A percentile compares a stretch with the other conserved stretches of the same genome.
Conservation (phyloP, 352 stramenopile species). For the Phytophthora pistaciae region DNA sequence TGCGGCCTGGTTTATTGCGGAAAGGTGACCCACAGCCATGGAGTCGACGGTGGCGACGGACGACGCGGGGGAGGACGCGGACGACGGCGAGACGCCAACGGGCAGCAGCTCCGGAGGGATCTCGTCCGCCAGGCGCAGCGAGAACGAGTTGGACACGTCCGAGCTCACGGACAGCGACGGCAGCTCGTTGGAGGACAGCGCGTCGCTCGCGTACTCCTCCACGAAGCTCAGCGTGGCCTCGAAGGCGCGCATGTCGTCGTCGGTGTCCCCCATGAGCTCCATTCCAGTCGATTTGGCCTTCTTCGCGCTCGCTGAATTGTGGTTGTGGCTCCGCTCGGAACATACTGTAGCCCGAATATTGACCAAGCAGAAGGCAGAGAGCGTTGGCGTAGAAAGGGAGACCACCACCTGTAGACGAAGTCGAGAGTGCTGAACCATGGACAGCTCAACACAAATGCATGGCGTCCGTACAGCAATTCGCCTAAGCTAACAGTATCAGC, state of each 20-base stretch:
- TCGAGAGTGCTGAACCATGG: background rate
- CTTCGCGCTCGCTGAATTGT: conserved; percentile 16
- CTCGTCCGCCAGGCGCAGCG: conserved; percentile 14
- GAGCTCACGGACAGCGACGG: conserved; percentile 23
- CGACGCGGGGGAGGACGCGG: conserved; percentile 3
- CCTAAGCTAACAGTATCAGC: too few species aligned
- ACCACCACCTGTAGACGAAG: background rate
- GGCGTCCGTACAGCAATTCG: too few species aligned
- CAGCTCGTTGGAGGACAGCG: conserved; percentile 12
- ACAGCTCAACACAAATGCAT: too few species aligned
- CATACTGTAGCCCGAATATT: conserved; percentile 5
- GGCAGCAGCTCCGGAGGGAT: background rate
- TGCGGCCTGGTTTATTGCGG: background rate
- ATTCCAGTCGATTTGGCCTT: conserved; percentile 30
- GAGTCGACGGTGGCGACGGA: conserved; percentile 10
- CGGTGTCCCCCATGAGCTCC: conserved; percentile 25
- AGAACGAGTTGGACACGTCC: conserved; percentile 27
- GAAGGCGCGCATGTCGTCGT: conserved; percentile 40
- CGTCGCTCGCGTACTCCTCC: conserved; percentile 35
- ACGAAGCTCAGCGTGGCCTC: conserved; percentile 41
- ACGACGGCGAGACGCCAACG: conserved; percentile 7
- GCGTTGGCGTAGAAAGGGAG: conserved; percentile 1
- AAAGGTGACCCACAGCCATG: background rate
- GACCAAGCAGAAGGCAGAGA: conserved; percentile 7
- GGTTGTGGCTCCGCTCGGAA: conserved; percentile 12